These are phyloP conservation scores for Daedalea quercina DNA, from an alignment of 768 basidiomycete species.

Conservation along the genomic window DNA sequence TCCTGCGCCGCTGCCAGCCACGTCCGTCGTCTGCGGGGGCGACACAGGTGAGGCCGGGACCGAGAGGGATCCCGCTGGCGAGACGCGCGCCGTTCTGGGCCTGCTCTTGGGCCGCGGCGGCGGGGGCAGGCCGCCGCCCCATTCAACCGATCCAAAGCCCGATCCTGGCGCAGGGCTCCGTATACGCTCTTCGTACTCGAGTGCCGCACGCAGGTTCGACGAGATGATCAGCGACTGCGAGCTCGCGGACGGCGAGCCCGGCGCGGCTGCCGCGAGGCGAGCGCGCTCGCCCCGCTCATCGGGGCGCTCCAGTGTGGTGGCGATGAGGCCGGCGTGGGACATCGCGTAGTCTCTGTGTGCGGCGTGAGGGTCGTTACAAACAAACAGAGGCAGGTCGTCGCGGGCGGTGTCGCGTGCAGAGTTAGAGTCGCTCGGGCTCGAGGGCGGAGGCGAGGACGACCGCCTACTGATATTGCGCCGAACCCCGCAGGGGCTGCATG, in stretches of 20 bases:
- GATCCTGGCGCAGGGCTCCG: constrained; percentile 1
- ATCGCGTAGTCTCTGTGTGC: not conserved
- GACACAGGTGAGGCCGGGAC: constrained; percentile 6
- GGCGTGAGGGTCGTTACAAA: not conserved
- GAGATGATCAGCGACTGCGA: constrained; percentile 15
- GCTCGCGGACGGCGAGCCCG: not conserved
- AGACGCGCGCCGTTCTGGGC: constrained; percentile 4
- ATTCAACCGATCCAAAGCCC: not conserved
- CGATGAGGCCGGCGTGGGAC: not conserved
- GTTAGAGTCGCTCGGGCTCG: not conserved
- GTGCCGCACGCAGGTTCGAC: constrained; percentile 17
- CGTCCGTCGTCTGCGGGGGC: not conserved
- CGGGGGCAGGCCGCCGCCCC: constrained; percentile 15
- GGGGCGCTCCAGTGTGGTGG: not conserved
- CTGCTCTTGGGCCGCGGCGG: constrained; percentile 19
- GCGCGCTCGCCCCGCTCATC: not conserved
- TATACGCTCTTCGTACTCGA: constrained; percentile 17
- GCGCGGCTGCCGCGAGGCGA: not conserved
- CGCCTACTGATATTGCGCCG: not conserved
- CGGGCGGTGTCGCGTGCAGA: not conserved
- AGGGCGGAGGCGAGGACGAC: not conserved
- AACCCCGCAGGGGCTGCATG: not conserved
- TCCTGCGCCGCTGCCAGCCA: constrained; percentile 5
- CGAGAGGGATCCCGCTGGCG: constrained; percentile 8
- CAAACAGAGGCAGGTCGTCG: not conserved